These are phyloP conservation scores for Halophytophthora batemanensis DNA, from an alignment of 352 stramenopile species.

Conservation along the genomic window DNA sequence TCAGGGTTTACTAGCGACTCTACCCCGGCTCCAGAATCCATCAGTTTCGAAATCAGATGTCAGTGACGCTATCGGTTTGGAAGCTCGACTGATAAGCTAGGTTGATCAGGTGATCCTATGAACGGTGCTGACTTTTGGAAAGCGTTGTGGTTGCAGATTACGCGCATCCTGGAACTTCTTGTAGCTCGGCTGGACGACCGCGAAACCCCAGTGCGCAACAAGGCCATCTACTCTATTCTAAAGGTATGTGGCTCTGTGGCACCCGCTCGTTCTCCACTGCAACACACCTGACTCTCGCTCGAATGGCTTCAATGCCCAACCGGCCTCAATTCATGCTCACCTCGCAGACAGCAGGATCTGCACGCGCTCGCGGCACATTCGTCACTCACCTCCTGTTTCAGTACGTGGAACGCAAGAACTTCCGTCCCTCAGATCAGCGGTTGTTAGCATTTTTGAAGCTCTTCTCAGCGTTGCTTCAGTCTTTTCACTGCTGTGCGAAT, in stretches of 20 bases:
- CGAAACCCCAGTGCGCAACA: constrained; percentile 12
- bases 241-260: constrained; percentile 7
- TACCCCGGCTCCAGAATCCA: constrained; percentile 15
- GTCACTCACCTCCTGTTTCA: constrained; percentile 37
- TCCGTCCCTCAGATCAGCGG: constrained; percentile 19
- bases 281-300: not conserved
- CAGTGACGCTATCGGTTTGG: not conserved
- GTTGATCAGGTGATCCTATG: no score
- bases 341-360: constrained; percentile 32
- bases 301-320: not conserved
- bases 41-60: constrained; percentile 11
- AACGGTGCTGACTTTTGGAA: no score
- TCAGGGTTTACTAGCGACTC: constrained; percentile 1
- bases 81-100: no score
- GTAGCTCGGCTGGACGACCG: constrained; percentile 8
- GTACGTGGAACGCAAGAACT: constrained; percentile 16
- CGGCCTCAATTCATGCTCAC: not conserved
- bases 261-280: no score
- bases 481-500: constrained; percentile 46
- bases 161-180: constrained; percentile 8
- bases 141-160: constrained; percentile 8
- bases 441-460: constrained; percentile 43
- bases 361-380: constrained; percentile 30
- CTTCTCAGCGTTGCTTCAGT: constrained; percentile 29
- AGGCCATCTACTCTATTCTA: constrained; percentile 11